Evolutionary conservation across 768 basidiomycete genomes (phyloP).

Genomic region (Ramaria sp.): DNA sequence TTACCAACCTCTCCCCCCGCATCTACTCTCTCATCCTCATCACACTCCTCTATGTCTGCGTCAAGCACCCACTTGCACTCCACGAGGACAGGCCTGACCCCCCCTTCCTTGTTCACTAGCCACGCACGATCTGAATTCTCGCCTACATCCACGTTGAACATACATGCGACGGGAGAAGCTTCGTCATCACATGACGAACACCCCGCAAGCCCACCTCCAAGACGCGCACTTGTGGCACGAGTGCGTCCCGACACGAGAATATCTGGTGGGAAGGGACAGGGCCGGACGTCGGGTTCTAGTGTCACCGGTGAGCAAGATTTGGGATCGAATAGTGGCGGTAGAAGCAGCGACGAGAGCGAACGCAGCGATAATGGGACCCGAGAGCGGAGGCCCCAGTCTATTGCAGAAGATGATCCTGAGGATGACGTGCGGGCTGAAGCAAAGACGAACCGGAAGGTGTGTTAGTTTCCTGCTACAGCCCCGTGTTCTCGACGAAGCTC

Average conservation of each 20-base stretch:
- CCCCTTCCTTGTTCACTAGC: background rate
- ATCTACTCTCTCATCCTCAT: slow-evolving; percentile 68
- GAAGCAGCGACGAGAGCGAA: slow-evolving; percentile 5
- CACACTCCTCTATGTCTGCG: slow-evolving; percentile 43
- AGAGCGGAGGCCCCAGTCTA: background rate
- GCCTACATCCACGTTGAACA: background rate
- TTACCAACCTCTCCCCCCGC: slow-evolving; percentile 55
- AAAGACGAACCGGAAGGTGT: slow-evolving; percentile 80
- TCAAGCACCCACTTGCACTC: background rate
- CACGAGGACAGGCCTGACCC: background rate
- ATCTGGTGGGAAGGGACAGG: slow-evolving; percentile 25
- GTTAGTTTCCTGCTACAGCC: slow-evolving; percentile 9
- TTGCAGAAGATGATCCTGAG: slow-evolving; percentile 12
- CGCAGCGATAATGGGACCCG: slow-evolving; percentile 5
- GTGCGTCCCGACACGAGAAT: slow-evolving; percentile 30
- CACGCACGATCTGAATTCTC: background rate
- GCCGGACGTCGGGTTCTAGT: slow-evolving; percentile 15
- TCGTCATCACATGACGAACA: background rate
- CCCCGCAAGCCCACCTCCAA: background rate
- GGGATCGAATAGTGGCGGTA: background rate
- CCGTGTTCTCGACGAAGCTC: slow-evolving; percentile 1
- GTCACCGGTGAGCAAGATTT: slow-evolving; percentile 12
- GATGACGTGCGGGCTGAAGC: slow-evolving; percentile 49
- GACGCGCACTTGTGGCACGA: slow-evolving; percentile 13
- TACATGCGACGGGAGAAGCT: no score